phyloP scores from a whole-genome alignment of 768 basidiomycete genomes.

The Butyriboletus loyo region DNA sequence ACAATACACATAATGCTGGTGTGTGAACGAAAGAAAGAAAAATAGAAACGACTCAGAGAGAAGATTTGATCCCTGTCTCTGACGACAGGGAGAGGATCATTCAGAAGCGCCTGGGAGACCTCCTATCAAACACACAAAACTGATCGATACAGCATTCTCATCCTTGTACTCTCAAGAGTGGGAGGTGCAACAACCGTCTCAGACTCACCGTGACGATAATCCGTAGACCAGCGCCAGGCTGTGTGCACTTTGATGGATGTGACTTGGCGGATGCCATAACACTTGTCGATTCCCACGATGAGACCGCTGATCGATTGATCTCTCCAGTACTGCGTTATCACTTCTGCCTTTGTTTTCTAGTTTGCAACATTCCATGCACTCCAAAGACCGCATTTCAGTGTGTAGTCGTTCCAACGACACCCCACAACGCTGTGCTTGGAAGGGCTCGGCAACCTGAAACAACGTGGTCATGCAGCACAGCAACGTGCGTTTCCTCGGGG shows the following conservation, averaged over 20 bases:
- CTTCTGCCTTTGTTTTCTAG: not conserved
- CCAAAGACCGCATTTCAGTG: not conserved
- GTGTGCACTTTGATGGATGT: too few relatives aligned
- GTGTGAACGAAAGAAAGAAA: not conserved
- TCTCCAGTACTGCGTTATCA: not conserved
- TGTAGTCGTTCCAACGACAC: not conserved
- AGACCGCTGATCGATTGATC: too few relatives aligned
- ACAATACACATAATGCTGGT: not conserved
- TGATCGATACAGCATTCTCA: slow-evolving; percentile 25
- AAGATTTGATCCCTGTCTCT: slow-evolving; percentile 27
- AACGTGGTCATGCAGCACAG: not conserved
- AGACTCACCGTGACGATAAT: slow-evolving; percentile 7
- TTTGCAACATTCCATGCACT: not conserved
- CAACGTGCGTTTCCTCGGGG: not conserved
- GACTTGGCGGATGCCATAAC: not conserved
- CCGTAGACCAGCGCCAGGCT: not conserved
- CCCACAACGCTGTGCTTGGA: not conserved
- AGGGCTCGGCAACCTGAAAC: not conserved
- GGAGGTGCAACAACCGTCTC: not conserved
- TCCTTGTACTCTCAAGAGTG: slow-evolving; percentile 3
- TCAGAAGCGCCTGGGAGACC: slow-evolving; percentile 28
- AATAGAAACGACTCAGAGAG: slow-evolving; percentile 29
- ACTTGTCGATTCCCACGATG: not conserved
- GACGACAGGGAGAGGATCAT: slow-evolving; percentile 22
- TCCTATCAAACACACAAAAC: slow-evolving; percentile 17